These are phyloP conservation scores for Coemansia sp. DNA, from an alignment of 192 early-diverging fungal species.

Conservation along the genomic window DNA sequence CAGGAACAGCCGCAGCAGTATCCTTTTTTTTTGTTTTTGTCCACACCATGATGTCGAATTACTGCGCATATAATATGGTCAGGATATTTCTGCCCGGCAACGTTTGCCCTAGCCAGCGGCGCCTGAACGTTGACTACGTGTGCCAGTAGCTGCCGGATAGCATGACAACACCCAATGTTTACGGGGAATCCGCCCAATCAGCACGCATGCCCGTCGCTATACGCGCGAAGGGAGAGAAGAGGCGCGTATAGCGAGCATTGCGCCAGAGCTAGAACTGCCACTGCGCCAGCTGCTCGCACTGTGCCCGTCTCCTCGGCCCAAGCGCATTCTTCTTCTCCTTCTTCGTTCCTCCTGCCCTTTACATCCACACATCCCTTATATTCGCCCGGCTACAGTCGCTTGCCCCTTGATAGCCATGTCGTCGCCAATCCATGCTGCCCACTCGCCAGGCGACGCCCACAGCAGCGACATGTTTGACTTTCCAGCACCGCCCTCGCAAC, in stretches of 20 bases:
- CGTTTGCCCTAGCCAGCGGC: too few relatives aligned
- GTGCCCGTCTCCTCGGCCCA: too few relatives aligned
- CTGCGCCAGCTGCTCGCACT: too few relatives aligned
- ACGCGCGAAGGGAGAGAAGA: too few relatives aligned
- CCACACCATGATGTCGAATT: neutral
- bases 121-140: too few relatives aligned
- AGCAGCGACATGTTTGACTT: slow-evolving; percentile 23
- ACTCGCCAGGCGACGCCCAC: neutral
- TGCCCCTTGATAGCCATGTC: neutral
- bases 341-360: neutral
- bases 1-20: neutral
- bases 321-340: neutral
- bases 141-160: too few relatives aligned
- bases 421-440: neutral
- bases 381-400: neutral
- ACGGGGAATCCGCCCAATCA: too few relatives aligned
- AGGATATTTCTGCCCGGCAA: too few relatives aligned
- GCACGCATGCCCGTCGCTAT: too few relatives aligned
- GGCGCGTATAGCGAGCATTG: too few relatives aligned
- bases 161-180: too few relatives aligned
- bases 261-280: too few relatives aligned
- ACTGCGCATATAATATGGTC: neutral
- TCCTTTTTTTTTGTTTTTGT: neutral
- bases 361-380: neutral
- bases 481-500: slow-evolving; percentile 18